Conservation (phyloP, 1,284 basidiomycete species). For the Apiotrichum gracile region DNA sequence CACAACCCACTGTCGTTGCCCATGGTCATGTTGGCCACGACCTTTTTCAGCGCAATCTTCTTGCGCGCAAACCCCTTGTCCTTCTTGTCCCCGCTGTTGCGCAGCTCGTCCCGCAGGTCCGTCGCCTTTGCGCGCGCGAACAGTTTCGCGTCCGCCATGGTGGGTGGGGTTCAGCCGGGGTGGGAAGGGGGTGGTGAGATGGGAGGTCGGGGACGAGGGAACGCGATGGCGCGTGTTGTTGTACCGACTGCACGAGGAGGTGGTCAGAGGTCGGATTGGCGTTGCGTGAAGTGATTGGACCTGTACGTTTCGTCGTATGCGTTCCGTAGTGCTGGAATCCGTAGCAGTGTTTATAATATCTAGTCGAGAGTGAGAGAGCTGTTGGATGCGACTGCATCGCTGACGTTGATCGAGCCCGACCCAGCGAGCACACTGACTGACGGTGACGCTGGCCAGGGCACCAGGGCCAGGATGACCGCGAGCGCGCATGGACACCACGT, state of each 20-base stretch:
- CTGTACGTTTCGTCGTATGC: too few species aligned
- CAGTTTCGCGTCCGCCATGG: conserved; percentile 48
- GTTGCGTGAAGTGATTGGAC: too few species aligned
- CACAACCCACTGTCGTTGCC: conserved; percentile 87
- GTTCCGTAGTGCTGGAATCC: too few species aligned
- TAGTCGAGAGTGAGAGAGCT: too few species aligned
- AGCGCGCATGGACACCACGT: neutral
- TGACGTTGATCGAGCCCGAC: neutral
- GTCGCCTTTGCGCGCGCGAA: conserved; percentile 79
- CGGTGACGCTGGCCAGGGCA: neutral
- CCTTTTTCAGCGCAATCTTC: conserved; percentile 88
- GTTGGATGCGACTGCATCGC: too few species aligned
- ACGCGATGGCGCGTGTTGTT: too few species aligned
- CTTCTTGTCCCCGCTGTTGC: conserved; percentile 73
- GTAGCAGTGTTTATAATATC: too few species aligned
- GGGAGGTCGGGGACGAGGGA: neutral
- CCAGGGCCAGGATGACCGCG: neutral
- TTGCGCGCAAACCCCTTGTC: conserved; percentile 90
- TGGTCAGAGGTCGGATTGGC: too few species aligned
- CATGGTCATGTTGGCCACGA: conserved; percentile 94
- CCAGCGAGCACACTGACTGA: neutral
- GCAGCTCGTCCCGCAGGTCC: conserved; percentile 69
- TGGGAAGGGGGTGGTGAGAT: neutral
- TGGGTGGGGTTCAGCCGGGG: neutral
- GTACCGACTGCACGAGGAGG: too few species aligned